Conservation (phyloP, 1,284 basidiomycete species). For the Chondrostereum purpureum region DNA sequence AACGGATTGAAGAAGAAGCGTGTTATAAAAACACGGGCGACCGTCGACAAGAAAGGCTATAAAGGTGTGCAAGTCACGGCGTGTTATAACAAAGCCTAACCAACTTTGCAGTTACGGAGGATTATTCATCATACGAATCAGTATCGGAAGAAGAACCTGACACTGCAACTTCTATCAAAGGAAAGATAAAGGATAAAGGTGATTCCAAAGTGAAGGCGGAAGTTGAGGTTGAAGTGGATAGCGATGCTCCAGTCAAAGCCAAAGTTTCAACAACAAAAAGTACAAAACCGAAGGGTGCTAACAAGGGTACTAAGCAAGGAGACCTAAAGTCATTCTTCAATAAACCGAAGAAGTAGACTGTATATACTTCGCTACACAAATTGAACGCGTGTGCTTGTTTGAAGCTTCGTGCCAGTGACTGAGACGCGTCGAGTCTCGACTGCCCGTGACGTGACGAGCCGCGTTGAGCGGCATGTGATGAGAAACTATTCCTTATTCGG, state of each 20-base stretch:
- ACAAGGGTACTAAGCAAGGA: constrained; percentile 3
- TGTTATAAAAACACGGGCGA: constrained; percentile 50
- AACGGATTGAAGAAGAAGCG: constrained; percentile 71
- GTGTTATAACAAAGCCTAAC: constrained; percentile 1
- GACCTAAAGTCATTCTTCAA: constrained; percentile 10
- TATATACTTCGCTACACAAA: no score
- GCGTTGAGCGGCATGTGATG: not conserved
- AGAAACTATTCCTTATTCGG: not conserved
- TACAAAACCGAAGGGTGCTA: constrained; percentile 1
- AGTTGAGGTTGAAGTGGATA: not conserved
- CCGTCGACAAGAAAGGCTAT: constrained; percentile 61
- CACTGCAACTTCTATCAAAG: constrained; percentile 23
- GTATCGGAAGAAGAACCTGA: constrained; percentile 52
- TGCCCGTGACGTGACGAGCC: not conserved
- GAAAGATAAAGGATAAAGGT: constrained; percentile 23
- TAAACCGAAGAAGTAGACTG: constrained; percentile 5
- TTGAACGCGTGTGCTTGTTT: no score
- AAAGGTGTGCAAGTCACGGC: constrained; percentile 47
- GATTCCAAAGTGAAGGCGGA: constrained; percentile 9
- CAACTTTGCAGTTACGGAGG: constrained; percentile 51
- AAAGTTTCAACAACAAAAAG: constrained; percentile 2
- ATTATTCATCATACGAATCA: constrained; percentile 75
- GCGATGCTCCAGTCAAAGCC: constrained; percentile 5
- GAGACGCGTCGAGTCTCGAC: not conserved
- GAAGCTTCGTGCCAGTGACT: no score